Conservation (phyloP, 1,284 basidiomycete species). For the Gymnopus androsaceus region DNA sequence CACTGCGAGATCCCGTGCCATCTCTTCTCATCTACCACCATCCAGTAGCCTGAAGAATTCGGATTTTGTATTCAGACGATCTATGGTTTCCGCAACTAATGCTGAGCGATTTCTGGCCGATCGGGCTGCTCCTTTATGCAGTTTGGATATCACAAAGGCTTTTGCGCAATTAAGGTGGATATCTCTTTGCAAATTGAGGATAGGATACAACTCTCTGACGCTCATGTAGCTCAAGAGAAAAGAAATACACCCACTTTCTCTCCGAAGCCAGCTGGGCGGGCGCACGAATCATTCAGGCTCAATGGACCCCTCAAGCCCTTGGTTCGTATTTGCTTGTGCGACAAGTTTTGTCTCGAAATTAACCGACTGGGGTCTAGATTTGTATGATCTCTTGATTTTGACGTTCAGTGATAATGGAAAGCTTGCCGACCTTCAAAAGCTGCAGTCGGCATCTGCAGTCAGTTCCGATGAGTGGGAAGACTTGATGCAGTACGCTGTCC, state of each 20-base stretch:
- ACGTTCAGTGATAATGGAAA: constrained; percentile 64
- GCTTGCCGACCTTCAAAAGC: constrained; percentile 54
- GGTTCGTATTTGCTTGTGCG: neutral
- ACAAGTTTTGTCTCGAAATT: neutral
- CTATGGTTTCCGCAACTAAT: constrained; percentile 14
- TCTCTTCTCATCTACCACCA: neutral
- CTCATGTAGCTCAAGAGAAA: constrained; percentile 60
- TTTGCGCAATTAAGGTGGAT: constrained; percentile 70
- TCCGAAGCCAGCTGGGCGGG: constrained; percentile 78
- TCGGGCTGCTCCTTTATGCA: constrained; percentile 65
- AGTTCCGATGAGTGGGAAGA: constrained; percentile 64
- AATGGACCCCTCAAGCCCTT: constrained; percentile 68
- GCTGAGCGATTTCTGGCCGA: constrained; percentile 71
- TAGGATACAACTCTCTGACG: too few relatives aligned
- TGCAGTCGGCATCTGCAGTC: constrained; percentile 58
- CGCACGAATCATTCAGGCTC: constrained; percentile 78
- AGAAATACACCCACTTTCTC: constrained; percentile 74
- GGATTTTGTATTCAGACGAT: neutral
- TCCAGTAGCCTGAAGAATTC: neutral
- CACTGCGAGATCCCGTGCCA: too few relatives aligned
- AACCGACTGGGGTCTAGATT: constrained; percentile 36
- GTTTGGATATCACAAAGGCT: constrained; percentile 62
- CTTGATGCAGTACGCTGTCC: constrained; percentile 69
- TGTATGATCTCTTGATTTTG: constrained; percentile 71
- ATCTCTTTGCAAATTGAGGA: too few relatives aligned